Percentiles rank a stretch among this genome's conserved stretches.
Evolutionary conservation across 169 alveolate species (phyloP).

Genomic region (Prorocentrum cordatum): DNA sequence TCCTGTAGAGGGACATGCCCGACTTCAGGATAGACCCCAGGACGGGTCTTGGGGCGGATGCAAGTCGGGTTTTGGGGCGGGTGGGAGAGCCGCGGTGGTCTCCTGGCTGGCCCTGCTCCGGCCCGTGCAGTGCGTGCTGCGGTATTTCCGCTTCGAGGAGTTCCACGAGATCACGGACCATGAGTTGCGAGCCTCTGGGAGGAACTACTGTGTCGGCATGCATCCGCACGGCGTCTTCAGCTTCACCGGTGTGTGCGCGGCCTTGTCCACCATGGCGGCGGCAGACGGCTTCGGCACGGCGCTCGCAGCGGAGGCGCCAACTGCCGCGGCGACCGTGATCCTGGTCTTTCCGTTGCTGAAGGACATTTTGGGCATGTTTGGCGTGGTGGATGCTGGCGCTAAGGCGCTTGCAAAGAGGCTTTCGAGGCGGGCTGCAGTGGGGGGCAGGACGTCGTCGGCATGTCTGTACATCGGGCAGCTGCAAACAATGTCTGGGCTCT

Average conservation of each 20-base stretch:
- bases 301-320: slow-evolving; percentile 21
- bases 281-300: slow-evolving; percentile 54
- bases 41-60: no score
- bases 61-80: no score
- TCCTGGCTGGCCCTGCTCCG: no score
- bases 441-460: no score
- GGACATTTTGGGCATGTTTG: slow-evolving; percentile 26
- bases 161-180: slow-evolving; percentile 34
- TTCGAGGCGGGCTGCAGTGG: no score
- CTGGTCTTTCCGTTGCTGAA: slow-evolving; percentile 26
- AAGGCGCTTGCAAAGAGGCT: background rate
- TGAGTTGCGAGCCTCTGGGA: background rate
- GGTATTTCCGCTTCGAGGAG: slow-evolving; percentile 31
- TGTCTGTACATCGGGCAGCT: no score
- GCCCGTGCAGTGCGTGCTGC: no score
- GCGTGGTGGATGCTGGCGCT: background rate
- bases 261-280: background rate
- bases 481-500: no score
- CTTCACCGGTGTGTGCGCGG: slow-evolving; percentile 26
- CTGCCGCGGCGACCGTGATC: slow-evolving; percentile 50
- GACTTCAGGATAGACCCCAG: no score
- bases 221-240: slow-evolving; percentile 49
- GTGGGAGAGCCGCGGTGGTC: no score
- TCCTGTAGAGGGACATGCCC: no score
- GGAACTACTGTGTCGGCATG: slow-evolving; percentile 15